phyloP scores from a whole-genome alignment of 352 stramenopile species.

The Phytopythium sindhum region DNA sequence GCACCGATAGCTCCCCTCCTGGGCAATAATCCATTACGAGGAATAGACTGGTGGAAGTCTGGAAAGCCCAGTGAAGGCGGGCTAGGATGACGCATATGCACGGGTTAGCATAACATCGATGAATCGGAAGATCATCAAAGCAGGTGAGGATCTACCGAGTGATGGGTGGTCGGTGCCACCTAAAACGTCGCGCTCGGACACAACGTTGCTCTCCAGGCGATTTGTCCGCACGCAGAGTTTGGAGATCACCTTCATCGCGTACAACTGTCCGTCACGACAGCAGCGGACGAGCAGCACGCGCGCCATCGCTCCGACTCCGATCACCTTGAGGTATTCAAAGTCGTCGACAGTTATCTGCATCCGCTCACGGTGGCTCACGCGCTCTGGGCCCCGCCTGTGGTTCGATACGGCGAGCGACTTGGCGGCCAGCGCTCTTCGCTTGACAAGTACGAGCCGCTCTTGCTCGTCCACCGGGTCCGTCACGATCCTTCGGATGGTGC shows the following conservation, averaged over 20 bases:
- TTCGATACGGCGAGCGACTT: slow-evolving; percentile 83
- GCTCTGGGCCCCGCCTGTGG: neutral
- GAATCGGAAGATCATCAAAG: neutral
- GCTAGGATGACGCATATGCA: slow-evolving; percentile 24
- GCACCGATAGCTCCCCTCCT: slow-evolving; percentile 60
- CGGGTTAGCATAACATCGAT: neutral
- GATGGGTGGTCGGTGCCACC: slow-evolving; percentile 64
- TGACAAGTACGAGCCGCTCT: slow-evolving; percentile 57
- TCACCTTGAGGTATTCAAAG: slow-evolving; percentile 87
- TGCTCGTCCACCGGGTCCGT: slow-evolving; percentile 44
- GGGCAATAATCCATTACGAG: slow-evolving; percentile 85
- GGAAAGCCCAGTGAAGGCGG: slow-evolving; percentile 79
- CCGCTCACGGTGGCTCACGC: neutral
- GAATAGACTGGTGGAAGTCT: slow-evolving; percentile 55
- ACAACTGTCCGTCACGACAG: slow-evolving; percentile 43
- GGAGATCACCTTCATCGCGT: slow-evolving; percentile 80
- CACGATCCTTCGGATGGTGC: slow-evolving; percentile 49
- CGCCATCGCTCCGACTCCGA: slow-evolving; percentile 86
- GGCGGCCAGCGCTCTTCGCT: slow-evolving; percentile 34
- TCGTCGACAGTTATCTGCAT: slow-evolving; percentile 39
- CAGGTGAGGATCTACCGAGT: slow-evolving; percentile 27
- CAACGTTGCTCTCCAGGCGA: slow-evolving; percentile 47
- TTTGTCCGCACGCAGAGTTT: slow-evolving; percentile 54
- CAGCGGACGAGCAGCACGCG: slow-evolving; percentile 78
- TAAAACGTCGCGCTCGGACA: slow-evolving; percentile 76